These are phyloP conservation scores for Zygoascus bituminiphila DNA, from an alignment of 805 yeast genomes.

Conservation along the genomic window DNA sequence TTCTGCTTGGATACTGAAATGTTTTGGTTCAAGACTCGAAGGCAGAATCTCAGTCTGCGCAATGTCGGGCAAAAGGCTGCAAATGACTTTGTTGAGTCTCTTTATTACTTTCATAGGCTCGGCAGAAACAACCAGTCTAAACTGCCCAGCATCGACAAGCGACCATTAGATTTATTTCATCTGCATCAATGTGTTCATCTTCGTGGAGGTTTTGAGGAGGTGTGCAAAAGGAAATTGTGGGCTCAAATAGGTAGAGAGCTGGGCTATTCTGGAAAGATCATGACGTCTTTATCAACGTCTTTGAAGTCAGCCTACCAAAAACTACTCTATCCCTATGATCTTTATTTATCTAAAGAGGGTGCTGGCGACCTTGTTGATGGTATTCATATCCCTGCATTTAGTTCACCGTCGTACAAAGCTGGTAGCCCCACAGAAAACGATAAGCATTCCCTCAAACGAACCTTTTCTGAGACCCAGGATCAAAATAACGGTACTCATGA, in stretches of 20 bases:
- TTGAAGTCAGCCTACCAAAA: slow-evolving; percentile 51
- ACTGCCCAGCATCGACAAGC: slow-evolving; percentile 58
- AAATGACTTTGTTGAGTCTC: slow-evolving; percentile 39
- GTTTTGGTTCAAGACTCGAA: slow-evolving; percentile 42
- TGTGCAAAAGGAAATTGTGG: slow-evolving; percentile 65
- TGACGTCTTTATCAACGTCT: slow-evolving; percentile 63
- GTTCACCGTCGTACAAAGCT: neutral
- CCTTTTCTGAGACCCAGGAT: neutral
- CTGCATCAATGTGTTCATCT: slow-evolving; percentile 49
- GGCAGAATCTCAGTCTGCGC: slow-evolving; percentile 40
- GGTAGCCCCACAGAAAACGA: neutral
- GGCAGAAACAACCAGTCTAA: slow-evolving; percentile 30
- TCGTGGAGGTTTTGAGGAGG: slow-evolving; percentile 59
- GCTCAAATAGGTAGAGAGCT: slow-evolving; percentile 75
- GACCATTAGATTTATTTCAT: slow-evolving; percentile 56
- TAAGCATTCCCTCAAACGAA: neutral
- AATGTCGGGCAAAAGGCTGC: slow-evolving; percentile 37
- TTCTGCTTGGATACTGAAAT: slow-evolving; percentile 36
- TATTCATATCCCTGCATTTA: slow-evolving; percentile 4
- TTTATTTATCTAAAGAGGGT: slow-evolving; percentile 13
- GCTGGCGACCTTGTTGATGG: slow-evolving; percentile 8
- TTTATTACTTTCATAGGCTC: slow-evolving; percentile 36
- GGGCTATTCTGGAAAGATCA: slow-evolving; percentile 64
- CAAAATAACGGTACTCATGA: neutral
- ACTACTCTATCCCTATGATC: slow-evolving; percentile 28